Base-by-base conservation (phyloP, 2,329 filamentous ascomycete genomes). In the Rosellinia necatrix region DNA sequence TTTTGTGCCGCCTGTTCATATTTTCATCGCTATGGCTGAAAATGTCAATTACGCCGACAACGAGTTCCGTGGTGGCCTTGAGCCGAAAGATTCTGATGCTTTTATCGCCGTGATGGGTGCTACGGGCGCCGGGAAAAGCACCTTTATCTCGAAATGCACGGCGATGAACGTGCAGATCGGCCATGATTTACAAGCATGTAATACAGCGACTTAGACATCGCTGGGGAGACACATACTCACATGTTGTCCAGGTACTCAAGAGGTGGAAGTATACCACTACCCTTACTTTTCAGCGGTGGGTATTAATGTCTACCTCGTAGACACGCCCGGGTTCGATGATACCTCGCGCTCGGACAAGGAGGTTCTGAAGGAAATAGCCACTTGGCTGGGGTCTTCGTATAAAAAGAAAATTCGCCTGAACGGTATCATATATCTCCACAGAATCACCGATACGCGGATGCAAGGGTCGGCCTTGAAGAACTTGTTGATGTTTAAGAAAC, bases 291-390 rank as follows among this genome's bases (percentile, higher is more conserved):
- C 10, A 27, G 30, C 22, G 46, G 54, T 32, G 35, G 54, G n/a
- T n/a, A n/a, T n/a, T n/a, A n/a, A n/a, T 12, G 27, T 56, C n/a
- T 48, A 47, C 32, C 37, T 62, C 3, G 51, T 60, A 1, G 54
- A 60, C 38, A 62, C 53, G 1, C 60, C 60, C 0, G 60, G 60
- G 7, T 62, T 60, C 34, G 54, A 56, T 4, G 57, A 62, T n/a
- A 58, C 48, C 1, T 19, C 44, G 8, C 17, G 30, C 13, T 40
- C 6, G 1, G 57, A 62, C 27, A 50, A 40, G 1, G 60, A 62
- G 25, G 13, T 60, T 5, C 50, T 60, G 9, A 35, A 37, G 17
- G 46, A n/a, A 3, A 30, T 62, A 2, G 42, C 32, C n/a, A 21
- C 40, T 2, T 62, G 53, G 42, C 25, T 62, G 19, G 29, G 29